Percentiles rank a stretch among this genome's conserved stretches.
These are phyloP conservation scores for Dendrobium catenatum DNA, from an alignment of 106 monocot genomes.

Conservation along the genomic window DNA sequence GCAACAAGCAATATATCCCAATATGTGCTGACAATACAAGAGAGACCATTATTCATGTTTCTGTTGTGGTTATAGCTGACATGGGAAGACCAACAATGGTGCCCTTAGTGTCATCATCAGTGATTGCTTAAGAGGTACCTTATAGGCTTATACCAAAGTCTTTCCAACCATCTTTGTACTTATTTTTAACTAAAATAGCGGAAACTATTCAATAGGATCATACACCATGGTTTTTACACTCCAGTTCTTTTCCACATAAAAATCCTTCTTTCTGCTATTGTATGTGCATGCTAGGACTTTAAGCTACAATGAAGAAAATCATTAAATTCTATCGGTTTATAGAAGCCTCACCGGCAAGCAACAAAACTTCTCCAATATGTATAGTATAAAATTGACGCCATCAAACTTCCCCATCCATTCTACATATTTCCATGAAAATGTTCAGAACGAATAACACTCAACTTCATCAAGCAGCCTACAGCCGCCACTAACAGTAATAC, in stretches of 20 bases:
- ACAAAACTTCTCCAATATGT: not conserved
- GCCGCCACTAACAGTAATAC: not conserved
- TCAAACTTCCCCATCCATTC: not conserved
- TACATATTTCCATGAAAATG: not conserved
- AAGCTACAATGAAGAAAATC: not conserved
- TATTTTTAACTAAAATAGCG: too few relatives aligned
- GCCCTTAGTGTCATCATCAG: too few relatives aligned
- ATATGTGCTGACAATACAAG: not conserved
- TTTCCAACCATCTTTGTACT: too few relatives aligned
- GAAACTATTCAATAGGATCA: too few relatives aligned
- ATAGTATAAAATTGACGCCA: not conserved
- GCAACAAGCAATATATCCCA: not conserved
- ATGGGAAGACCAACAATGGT: too few relatives aligned
- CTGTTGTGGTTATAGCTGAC: not conserved
- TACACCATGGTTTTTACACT: too few relatives aligned
- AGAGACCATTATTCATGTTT: not conserved
- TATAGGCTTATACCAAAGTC: too few relatives aligned
- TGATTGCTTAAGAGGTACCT: too few relatives aligned
- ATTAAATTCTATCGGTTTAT: not conserved
- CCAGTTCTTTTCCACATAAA: too few relatives aligned
- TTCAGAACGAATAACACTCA: not conserved
- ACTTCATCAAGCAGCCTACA: not conserved
- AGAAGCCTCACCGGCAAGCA: not conserved
- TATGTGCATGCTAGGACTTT: too few relatives aligned
- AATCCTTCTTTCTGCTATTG: too few relatives aligned